Evolutionary conservation across 73 alveolate genomes (phyloP).

Genomic region (Paramecium sexaurelia): DNA sequence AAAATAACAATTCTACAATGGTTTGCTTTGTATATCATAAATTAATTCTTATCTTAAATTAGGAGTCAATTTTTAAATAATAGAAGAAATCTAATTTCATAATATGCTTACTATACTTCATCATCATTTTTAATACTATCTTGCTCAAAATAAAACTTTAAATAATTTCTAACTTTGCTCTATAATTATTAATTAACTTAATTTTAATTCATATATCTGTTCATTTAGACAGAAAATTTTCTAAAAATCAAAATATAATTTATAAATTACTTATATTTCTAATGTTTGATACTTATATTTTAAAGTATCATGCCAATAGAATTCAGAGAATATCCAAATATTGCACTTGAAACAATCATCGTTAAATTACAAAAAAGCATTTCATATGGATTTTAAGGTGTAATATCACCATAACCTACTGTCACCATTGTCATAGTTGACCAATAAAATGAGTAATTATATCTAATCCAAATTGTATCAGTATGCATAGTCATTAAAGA

Average conservation of each 20-base stretch:
- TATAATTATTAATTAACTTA: background rate
- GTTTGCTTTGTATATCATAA: constrained; percentile 6
- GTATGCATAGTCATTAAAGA: background rate
- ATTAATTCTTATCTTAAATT: constrained; percentile 31
- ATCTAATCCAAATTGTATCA: constrained; percentile 44
- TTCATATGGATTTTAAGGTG: constrained; percentile 77
- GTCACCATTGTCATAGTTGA: constrained; percentile 86
- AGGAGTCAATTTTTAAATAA: background rate
- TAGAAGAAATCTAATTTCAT: background rate
- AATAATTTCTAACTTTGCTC: constrained; percentile 36
- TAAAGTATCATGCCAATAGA: constrained; percentile 76
- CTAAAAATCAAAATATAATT: background rate
- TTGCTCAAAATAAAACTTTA: background rate
- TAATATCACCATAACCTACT: constrained; percentile 90
- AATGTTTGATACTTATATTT: background rate
- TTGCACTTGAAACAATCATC: constrained; percentile 82
- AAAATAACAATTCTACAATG: background rate
- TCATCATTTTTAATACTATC: background rate
- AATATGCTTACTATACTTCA: constrained; percentile 2
- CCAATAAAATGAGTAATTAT: constrained; percentile 75
- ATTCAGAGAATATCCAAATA: constrained; percentile 85
- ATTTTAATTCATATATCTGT: constrained; percentile 6
- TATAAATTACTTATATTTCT: background rate
- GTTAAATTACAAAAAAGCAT: constrained; percentile 72
- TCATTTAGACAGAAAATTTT: background rate